phyloP scores from a whole-genome alignment of 2,329 filamentous ascomycete genomes.

The Emergomyces orientalis region DNA sequence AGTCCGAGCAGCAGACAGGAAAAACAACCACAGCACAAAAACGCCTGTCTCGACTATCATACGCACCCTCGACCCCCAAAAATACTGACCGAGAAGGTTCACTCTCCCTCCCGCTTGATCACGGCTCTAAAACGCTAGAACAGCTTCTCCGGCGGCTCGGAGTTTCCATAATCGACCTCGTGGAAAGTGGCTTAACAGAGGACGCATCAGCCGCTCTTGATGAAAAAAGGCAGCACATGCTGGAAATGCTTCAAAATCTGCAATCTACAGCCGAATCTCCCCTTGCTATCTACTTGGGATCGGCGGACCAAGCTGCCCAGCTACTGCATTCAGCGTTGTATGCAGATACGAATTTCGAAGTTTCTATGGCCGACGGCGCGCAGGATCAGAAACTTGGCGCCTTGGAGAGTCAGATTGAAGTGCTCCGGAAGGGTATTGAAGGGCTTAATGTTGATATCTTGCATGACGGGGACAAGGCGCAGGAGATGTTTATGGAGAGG shows the following conservation, averaged over 20 bases:
- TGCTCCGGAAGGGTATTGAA: slow-evolving; percentile 27
- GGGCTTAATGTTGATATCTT: slow-evolving; percentile 27
- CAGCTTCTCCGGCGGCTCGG: slow-evolving; percentile 30
- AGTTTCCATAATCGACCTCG: slow-evolving; percentile 22
- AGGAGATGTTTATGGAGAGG: slow-evolving; percentile 26
- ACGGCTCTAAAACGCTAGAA: slow-evolving; percentile 23
- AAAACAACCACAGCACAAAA: slow-evolving; percentile 14
- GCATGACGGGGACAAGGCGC: slow-evolving; percentile 24
- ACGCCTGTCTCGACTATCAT: slow-evolving; percentile 22
- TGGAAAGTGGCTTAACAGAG: slow-evolving; percentile 18
- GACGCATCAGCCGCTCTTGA: slow-evolving; percentile 19
- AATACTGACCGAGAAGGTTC: slow-evolving; percentile 11
- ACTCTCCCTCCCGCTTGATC: slow-evolving; percentile 9
- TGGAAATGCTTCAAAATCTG: slow-evolving; percentile 23
- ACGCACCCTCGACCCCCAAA: slow-evolving; percentile 14
- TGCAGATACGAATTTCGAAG: slow-evolving; percentile 22
- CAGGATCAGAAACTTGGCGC: slow-evolving; percentile 22
- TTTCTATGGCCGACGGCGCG: slow-evolving; percentile 22
- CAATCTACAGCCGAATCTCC: slow-evolving; percentile 25
- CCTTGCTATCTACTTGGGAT: slow-evolving; percentile 22
- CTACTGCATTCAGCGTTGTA: slow-evolving; percentile 26
- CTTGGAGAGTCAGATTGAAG: slow-evolving; percentile 25
- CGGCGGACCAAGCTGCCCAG: slow-evolving; percentile 26
- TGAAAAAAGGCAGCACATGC: slow-evolving; percentile 25
- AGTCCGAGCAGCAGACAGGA: slow-evolving; percentile 15